These are phyloP conservation scores for Gynandropsis gynandra DNA, from an alignment of 345 rosid species.

Conservation along the genomic window DNA sequence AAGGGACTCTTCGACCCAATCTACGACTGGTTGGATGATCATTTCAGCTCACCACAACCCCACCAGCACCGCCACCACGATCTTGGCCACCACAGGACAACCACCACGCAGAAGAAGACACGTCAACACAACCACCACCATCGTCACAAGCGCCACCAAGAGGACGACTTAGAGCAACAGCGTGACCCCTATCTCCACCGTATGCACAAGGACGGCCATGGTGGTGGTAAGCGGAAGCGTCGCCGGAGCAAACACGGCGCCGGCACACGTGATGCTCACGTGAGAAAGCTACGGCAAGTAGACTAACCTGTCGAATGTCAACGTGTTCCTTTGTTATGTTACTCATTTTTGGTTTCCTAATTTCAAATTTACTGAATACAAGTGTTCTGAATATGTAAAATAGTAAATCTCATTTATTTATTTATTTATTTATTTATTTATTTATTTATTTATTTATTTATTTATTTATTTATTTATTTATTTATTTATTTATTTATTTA, in stretches of 20 bases:
- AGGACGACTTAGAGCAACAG: slow-evolving; percentile 28
- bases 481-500: no score
- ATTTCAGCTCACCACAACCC: slow-evolving; percentile 22
- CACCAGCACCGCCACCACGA: slow-evolving; percentile 27
- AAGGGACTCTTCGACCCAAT: slow-evolving; percentile 79
- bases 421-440: no score
- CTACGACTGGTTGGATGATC: slow-evolving; percentile 83
- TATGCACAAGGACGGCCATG: slow-evolving; percentile 41
- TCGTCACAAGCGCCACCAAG: slow-evolving; percentile 26
- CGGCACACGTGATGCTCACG: slow-evolving; percentile 21
- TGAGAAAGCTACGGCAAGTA: slow-evolving; percentile 10
- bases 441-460: no score
- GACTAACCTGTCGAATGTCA: no score
- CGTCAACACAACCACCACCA: slow-evolving; percentile 35
- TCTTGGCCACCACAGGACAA: slow-evolving; percentile 16
- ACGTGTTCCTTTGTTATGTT: no score
- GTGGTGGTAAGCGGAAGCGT: slow-evolving; percentile 40
- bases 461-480: no score
- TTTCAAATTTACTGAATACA: no score
- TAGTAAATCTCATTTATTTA: no score
- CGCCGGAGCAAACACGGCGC: slow-evolving; percentile 21
- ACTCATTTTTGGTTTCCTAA: no score
- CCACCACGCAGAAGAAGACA: slow-evolving; percentile 15
- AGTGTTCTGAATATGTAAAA: no score
- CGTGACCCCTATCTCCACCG: slow-evolving; percentile 46